Evolutionary conservation across 139 green algal species (phyloP), one percentile per base, ranked within the genome.

Genomic region (Marvania coccoides): DNA sequence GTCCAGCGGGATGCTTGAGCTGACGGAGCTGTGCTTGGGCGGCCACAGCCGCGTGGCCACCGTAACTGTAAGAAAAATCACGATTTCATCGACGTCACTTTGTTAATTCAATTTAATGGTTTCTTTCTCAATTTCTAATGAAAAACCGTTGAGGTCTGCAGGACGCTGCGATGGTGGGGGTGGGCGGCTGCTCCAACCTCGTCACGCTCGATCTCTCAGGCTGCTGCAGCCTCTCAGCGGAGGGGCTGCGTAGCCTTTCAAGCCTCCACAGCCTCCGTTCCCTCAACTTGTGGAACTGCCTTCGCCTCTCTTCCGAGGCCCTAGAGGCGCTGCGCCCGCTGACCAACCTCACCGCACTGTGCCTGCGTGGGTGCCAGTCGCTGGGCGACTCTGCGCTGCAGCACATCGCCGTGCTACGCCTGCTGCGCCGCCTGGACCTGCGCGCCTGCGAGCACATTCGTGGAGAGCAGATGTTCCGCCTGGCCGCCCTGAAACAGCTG

Each of bases 261-360:
- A 29, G 34, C 0, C 71, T 80, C 54, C 38, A 6, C n/a, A 23
- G 24, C 33, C 58, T 83, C 19, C 46, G 47, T 10, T 33, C 9
- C 35, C 62, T 83, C 36, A 65, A 51, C 10, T 40, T 79, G 24
- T 83, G 76, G 76, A 83, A 83, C 34, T 83, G 76, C 61, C 35
- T 83, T 61, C 58, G 72, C 37, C 26, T 81, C 9, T 63, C 54
- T 19, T 35, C 33, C 7, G 38, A 74, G 6, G 60, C 45, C 2
- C 53, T 83, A 36, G 10, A 31, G 3, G 48, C 54, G 37, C 67
- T 83, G 53, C 10, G 26, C 24, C 13, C 28, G 34, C 28, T 78
- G 14, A 9, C 24, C 12, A 1, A 4, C 8, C 38, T 85, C 9
- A 47, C 12, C 15, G 59, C 72, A 14, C 71, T 85, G 5, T 70